A percentile compares a stretch with the other conserved stretches of the same genome.
phyloP scores from a whole-genome alignment of 176 grass and related monocot species.

The Saccharum officinarum region DNA sequence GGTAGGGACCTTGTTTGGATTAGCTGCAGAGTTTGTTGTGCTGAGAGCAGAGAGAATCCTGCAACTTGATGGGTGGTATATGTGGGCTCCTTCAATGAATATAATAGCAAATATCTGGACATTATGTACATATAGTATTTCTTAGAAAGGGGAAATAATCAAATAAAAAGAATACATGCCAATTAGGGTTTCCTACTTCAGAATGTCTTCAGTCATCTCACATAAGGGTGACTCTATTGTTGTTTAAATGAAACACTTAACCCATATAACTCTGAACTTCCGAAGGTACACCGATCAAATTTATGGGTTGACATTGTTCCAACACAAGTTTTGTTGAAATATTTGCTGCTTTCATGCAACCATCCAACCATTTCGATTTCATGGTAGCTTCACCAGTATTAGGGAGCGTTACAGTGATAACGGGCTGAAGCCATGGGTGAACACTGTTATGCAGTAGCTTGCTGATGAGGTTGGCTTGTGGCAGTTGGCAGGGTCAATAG shows the following conservation, averaged over 20 bases:
- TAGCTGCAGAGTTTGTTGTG: slow-evolving; percentile 12
- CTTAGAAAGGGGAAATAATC: not conserved
- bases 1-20: slow-evolving; percentile 24
- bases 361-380: not conserved
- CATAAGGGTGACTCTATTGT: not conserved
- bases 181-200: not conserved
- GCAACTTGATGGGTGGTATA: slow-evolving; percentile 8
- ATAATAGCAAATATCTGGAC: not conserved
- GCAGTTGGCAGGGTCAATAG: not conserved
- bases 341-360: not conserved
- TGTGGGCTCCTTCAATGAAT: slow-evolving; percentile 26
- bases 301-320: not conserved
- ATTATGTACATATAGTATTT: not conserved
- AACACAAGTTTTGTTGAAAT: not conserved
- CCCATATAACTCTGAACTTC: not conserved
- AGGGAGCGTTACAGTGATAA: not conserved
- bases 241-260: not conserved
- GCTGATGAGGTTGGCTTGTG: not conserved
- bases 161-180: not conserved
- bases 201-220: not conserved
- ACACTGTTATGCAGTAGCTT: not conserved
- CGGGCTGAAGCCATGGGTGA: not conserved
- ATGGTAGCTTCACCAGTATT: not conserved
- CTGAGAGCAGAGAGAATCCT: not conserved
- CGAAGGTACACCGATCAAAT: not conserved